Evolutionary conservation across 257 asterid species (phyloP).

Genomic region (Solanum chiquidenum): DNA sequence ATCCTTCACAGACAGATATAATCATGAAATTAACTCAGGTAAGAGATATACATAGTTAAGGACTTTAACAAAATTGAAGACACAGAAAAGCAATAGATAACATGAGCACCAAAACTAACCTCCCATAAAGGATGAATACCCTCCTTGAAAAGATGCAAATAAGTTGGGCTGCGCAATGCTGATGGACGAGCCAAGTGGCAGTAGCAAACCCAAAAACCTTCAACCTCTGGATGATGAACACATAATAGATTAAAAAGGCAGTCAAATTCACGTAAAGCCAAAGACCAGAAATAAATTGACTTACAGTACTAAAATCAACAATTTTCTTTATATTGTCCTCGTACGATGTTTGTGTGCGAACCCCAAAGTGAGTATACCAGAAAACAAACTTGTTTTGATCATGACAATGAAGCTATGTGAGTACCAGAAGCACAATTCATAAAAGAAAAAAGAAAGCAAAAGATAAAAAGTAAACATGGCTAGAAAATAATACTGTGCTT

Average conservation of each 20-base stretch:
- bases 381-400: constrained; percentile 66
- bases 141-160: constrained; percentile 91
- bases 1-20: constrained; percentile 39
- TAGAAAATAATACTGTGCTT: neutral
- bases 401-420: constrained; percentile 4
- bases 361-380: constrained; percentile 98
- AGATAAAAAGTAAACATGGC: constrained; percentile 1
- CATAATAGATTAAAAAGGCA: neutral
- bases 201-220: constrained; percentile 88
- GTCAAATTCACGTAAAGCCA: neutral
- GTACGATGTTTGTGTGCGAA: constrained; percentile 73
- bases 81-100: neutral
- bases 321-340: constrained; percentile 90
- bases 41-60: neutral
- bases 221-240: constrained; percentile 39
- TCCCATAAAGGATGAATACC: constrained; percentile 97
- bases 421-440: neutral
- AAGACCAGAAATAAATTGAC: constrained; percentile 5
- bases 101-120: constrained; percentile 32
- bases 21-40: neutral
- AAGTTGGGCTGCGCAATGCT: constrained; percentile 78
- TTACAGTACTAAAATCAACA: constrained; percentile 85
- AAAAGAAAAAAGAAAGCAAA: neutral
- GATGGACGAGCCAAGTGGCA: constrained; percentile 89
- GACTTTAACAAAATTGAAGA: neutral